Base-by-base conservation (phyloP, 208 protist genomes). In the Porcisia hertigi region DNA sequence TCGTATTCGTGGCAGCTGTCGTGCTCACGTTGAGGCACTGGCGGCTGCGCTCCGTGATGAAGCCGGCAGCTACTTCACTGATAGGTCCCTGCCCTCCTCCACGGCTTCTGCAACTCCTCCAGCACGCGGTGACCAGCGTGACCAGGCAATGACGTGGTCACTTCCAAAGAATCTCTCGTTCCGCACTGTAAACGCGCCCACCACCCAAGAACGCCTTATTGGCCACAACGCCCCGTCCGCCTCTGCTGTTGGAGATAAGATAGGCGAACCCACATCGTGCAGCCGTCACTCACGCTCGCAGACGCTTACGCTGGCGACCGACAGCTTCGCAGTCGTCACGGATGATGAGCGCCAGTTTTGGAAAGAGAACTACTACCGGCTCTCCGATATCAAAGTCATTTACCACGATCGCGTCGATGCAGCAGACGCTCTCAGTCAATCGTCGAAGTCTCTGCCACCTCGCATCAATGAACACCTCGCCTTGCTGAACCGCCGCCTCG, bases 321-420 rank as follows among this genome's bases (percentile, higher is more conserved):
- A 82, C 73, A 75, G 69, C 54, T 82, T 54, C 52, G 71, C 89
- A 62, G 49, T 85, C 18, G 79, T 88, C 12, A 84, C 89, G 5
- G 85, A 84, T 45, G 91, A 94, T 4, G 93, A 95, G 75, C 84
- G 86, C 36, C 81, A 91, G 57, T 97, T 97, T 78, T 97, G 93
- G 91, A 72, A 81, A 45, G 86, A 84, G 45, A 86, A 95, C 77
- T 94, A 92, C 71, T 97, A 97, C 75, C 62, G 75, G 11, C 80
- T 97, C 12, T 85, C 80, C 23, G 84, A 93, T 14, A 75, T 87
- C 2, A 81, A 82, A 54, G 43, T 94, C n/a, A 54, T 97, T 23
- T 94, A 89, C 72, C 89, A 95, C 74, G 86, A 95, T 75, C 92
- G 91, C 43, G 85, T 95, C 2, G 86, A 92, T 57, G 71, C 88